phyloP scores from a whole-genome alignment of 768 basidiomycete genomes.

The Pleurotus platypus region DNA sequence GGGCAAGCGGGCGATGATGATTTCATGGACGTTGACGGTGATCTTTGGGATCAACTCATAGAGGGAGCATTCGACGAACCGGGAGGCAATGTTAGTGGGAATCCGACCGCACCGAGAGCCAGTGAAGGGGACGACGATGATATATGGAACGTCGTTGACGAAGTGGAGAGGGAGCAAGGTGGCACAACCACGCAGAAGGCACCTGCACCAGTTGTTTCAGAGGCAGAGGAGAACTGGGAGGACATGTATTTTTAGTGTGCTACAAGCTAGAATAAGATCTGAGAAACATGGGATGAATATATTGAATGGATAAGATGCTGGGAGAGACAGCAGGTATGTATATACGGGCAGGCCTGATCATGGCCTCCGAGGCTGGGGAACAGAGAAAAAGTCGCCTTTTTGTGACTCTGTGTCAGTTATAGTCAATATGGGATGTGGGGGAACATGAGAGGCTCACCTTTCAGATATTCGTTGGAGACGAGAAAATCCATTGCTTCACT shows the following conservation, averaged over 20 bases:
- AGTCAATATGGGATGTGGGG: neutral
- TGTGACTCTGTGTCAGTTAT: too few relatives aligned
- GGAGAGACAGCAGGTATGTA: too few relatives aligned
- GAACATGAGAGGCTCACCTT: neutral
- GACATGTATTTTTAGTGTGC: slow-evolving; percentile 49
- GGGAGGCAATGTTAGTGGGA: neutral
- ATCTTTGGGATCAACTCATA: slow-evolving; percentile 57
- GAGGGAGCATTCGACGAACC: slow-evolving; percentile 8
- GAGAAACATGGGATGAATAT: too few relatives aligned
- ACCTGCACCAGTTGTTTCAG: slow-evolving; percentile 10
- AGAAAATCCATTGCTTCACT: neutral
- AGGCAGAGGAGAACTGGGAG: slow-evolving; percentile 51
- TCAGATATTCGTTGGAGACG: neutral
- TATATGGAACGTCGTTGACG: slow-evolving; percentile 67
- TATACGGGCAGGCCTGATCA: too few relatives aligned
- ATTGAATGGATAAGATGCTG: too few relatives aligned
- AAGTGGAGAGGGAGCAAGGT: slow-evolving; percentile 39
- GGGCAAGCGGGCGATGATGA: slow-evolving; percentile 12
- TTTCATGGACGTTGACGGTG: slow-evolving; percentile 26
- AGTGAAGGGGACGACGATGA: slow-evolving; percentile 50
- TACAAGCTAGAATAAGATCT: too few relatives aligned
- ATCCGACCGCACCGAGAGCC: neutral
- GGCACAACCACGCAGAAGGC: slow-evolving; percentile 12
- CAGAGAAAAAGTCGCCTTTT: too few relatives aligned
- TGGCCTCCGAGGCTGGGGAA: too few relatives aligned